These are phyloP conservation scores for Pulveroboletus sp. DNA, from an alignment of 768 basidiomycete species.

Conservation along the genomic window DNA sequence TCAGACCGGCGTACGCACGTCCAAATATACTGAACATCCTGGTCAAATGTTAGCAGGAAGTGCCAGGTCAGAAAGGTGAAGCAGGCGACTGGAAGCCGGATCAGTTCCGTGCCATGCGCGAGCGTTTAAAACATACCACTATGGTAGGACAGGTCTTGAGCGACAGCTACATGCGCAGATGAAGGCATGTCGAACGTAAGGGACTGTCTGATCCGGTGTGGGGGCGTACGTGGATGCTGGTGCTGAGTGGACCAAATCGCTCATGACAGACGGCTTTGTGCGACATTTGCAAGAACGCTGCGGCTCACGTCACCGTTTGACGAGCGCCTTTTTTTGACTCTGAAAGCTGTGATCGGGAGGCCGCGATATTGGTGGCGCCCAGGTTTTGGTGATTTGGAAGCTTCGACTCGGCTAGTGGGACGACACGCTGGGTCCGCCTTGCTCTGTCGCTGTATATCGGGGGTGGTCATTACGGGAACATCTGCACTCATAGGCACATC, in stretches of 20 bases:
- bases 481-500: no score
- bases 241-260: not conserved
- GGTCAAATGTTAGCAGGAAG: conserved; percentile 9
- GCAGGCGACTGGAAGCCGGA: conserved; percentile 4
- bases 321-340: no score
- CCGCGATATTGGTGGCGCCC: not conserved
- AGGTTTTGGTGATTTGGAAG: no score
- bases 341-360: not conserved
- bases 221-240: not conserved
- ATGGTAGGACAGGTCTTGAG: conserved; percentile 13
- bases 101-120: not conserved
- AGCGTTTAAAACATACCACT: not conserved
- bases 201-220: not conserved
- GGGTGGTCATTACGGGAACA: no score
- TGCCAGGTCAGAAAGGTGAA: conserved; percentile 15
- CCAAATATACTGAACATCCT: conserved; percentile 23
- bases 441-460: no score
- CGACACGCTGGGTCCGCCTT: no score
- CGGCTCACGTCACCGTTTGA: not conserved
- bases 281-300: not conserved
- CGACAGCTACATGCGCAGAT: not conserved
- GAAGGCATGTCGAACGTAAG: not conserved
- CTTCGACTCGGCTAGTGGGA: no score
- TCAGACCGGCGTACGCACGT: conserved; percentile 12
- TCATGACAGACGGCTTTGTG: no score